A percentile compares a stretch with the other conserved stretches of the same genome.
Conservation (phyloP, 2,329 filamentous ascomycete genomes). For the Colletotrichum theobromicola region DNA sequence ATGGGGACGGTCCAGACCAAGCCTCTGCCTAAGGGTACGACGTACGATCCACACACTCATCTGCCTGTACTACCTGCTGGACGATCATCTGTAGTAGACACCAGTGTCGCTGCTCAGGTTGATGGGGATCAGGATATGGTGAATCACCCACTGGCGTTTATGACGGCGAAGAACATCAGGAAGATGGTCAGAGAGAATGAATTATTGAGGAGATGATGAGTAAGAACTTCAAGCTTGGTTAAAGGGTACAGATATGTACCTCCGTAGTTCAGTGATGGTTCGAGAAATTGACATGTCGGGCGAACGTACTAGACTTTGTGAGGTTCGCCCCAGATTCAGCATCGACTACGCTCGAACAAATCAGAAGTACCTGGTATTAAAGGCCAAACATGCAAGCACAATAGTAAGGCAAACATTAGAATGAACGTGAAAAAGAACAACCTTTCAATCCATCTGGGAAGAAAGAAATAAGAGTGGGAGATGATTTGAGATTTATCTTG, state of each 20-base stretch:
- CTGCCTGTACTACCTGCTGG: background rate
- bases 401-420: too few relatives aligned
- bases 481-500: too few relatives aligned
- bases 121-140: background rate
- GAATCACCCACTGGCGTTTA: background rate
- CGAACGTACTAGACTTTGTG: too few relatives aligned
- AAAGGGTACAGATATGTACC: rapidly evolving
- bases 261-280: too few relatives aligned
- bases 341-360: too few relatives aligned
- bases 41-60: background rate
- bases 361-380: too few relatives aligned
- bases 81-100: background rate
- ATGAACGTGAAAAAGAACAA: too few relatives aligned
- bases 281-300: too few relatives aligned
- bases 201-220: background rate
- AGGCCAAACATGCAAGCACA: too few relatives aligned
- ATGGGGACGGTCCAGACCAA: background rate
- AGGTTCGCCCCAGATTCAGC: too few relatives aligned
- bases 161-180: background rate
- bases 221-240: rapidly evolving
- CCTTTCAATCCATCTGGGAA: too few relatives aligned
- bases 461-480: too few relatives aligned
- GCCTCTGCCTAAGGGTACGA: background rate
- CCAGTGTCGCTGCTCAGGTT: background rate
- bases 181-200: background rate